Evolutionary conservation across 208 protist genomes (phyloP).

Genomic region (Trypanosoma avium): DNA sequence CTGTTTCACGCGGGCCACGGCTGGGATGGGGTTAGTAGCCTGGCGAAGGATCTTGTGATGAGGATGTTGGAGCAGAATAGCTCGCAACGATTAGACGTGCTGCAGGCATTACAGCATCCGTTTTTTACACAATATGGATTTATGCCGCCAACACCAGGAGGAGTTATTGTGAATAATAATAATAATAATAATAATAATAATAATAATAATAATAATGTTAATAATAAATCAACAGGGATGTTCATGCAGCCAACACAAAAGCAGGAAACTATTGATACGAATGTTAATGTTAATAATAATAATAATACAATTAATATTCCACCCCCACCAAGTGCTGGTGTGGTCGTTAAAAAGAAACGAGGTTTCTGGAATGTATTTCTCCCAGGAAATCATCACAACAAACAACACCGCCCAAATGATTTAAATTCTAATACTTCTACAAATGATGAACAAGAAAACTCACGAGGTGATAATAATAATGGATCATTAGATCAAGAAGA

Average conservation of each 20-base stretch:
- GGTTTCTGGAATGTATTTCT: too few species aligned
- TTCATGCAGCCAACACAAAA: background rate
- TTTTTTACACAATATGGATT: slow-evolving; percentile 79
- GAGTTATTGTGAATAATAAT: slow-evolving; percentile 15
- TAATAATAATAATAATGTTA: background rate
- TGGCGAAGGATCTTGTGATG: slow-evolving; percentile 83
- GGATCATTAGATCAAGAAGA: slow-evolving; percentile 5
- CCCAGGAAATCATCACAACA: too few species aligned
- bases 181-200: background rate
- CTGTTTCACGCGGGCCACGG: slow-evolving; percentile 76
- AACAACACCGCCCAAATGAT: too few species aligned
- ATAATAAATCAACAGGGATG: background rate
- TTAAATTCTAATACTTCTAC: too few species aligned
- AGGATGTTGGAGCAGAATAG: slow-evolving; percentile 79
- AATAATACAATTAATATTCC: background rate
- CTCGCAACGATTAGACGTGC: slow-evolving; percentile 58
- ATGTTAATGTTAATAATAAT: background rate
- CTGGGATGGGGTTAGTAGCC: slow-evolving; percentile 66
- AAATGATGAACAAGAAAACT: too few species aligned
- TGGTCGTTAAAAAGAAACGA: too few species aligned
- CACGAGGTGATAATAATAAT: slow-evolving; percentile 13
- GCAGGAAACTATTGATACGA: background rate
- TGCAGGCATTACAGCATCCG: slow-evolving; percentile 71
- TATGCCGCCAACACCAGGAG: slow-evolving; percentile 31
- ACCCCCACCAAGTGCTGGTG: too few species aligned